Conservation (phyloP, 2,329 filamentous ascomycete species). For the Colletotrichum scovillei region DNA sequence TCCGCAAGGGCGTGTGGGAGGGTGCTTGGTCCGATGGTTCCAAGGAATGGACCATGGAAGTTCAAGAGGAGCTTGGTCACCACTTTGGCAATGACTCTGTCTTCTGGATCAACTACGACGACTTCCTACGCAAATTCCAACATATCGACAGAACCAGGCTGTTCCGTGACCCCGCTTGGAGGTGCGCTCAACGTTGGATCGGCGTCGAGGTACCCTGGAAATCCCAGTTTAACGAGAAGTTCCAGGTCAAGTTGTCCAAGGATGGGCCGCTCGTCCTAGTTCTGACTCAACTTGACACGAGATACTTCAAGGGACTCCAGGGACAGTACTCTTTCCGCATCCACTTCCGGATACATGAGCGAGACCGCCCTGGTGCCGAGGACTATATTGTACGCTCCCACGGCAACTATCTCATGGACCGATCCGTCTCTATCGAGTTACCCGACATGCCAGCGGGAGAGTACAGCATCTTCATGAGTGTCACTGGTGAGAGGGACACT, state of each 20-base stretch:
- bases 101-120: slow-evolving; percentile 73
- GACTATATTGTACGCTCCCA: slow-evolving; percentile 71
- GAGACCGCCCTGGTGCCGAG: slow-evolving; percentile 61
- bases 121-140: slow-evolving; percentile 71
- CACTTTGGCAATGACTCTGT: slow-evolving; percentile 71
- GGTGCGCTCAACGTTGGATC: slow-evolving; percentile 69
- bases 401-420: slow-evolving; percentile 67
- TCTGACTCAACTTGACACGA: slow-evolving; percentile 70
- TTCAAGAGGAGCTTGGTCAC: slow-evolving; percentile 67
- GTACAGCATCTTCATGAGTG: slow-evolving; percentile 67
- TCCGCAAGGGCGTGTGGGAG: slow-evolving; percentile 68
- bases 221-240: slow-evolving; percentile 70
- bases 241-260: slow-evolving; percentile 66
- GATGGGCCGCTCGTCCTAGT: slow-evolving; percentile 69
- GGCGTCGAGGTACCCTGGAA: slow-evolving; percentile 72
- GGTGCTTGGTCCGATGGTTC: slow-evolving; percentile 70
- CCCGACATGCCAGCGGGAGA: slow-evolving; percentile 65
- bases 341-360: slow-evolving; percentile 63
- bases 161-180: slow-evolving; percentile 69
- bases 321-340: slow-evolving; percentile 67
- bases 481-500: slow-evolving; percentile 61
- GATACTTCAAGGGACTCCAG: slow-evolving; percentile 71
- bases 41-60: slow-evolving; percentile 70
- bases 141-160: slow-evolving; percentile 72
- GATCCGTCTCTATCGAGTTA: slow-evolving; percentile 70